Base-by-base conservation (phyloP, 2,329 filamentous ascomycete genomes). In the Hymenotorrendiella dingleyae region DNA sequence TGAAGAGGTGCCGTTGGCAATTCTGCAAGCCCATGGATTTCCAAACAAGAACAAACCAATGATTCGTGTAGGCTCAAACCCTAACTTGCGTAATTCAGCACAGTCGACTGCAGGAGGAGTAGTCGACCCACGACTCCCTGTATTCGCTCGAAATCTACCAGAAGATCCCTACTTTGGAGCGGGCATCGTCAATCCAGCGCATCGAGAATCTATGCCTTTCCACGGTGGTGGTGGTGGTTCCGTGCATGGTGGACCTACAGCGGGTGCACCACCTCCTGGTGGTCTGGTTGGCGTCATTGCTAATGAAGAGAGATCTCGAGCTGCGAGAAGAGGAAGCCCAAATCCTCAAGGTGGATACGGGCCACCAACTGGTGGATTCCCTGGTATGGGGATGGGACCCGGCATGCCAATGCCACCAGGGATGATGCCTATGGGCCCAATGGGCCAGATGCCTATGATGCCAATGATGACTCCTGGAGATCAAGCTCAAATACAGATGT, bases 241-340 rank as follows among this genome's bases (percentile, higher is more conserved):
- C 54, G 64, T 56, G 54, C 65, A 44, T 58, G 66, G 30, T 59
- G 67, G 59, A 12, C 36, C 49, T 6, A 36, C 50, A 9, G 47
- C 52, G 44, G 49, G 47, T 21, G 58, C 73, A 5, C 83, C 83
- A 12, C 83, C 84, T 1, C 83, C 84, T 1, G 87, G 86, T 30
- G 89, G 89, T 9, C 72, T 95, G 9, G 84, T 95, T 16, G 88
- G 88, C 8, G 86, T 95, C 7, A 95, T 95, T 64, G 86, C 86
- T 24, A 84, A 71, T 40, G 88, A 94, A 64, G 88, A 94, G 62
- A 76, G 86, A 36, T 83, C 84, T 29, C 76, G 82, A 51, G 87
- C 87, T 22, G 72, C 87, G 71, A 74, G 88, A 54, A 73, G 88
- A 57, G 87, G 86, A 24, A 93, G 84, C 56, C 86, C 87, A 3